Evolutionary conservation across 768 basidiomycete genomes (phyloP).

Genomic region (Mycena filopes): DNA sequence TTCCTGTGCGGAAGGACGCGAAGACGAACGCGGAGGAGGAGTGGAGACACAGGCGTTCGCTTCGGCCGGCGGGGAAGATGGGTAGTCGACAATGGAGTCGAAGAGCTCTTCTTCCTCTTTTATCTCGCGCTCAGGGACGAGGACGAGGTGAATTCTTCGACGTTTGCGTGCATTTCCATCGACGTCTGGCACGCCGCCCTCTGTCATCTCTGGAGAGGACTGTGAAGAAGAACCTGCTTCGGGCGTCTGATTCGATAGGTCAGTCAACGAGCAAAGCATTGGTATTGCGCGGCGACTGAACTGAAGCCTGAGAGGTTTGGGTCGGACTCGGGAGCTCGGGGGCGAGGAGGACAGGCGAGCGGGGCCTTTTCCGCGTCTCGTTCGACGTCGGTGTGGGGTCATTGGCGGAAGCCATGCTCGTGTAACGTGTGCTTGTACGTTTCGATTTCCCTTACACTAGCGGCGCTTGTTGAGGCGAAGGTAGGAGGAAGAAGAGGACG

Average conservation of each 20-base stretch:
- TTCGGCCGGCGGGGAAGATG: background rate
- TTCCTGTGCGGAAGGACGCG: background rate
- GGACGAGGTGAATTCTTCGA: conserved; percentile 2
- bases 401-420: no score
- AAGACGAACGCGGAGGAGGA: no score
- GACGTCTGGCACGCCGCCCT: background rate
- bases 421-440: no score
- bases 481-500: background rate
- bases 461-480: background rate
- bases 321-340: no score
- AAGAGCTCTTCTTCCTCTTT: background rate
- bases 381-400: no score
- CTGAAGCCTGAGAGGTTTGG: no score
- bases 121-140: background rate
- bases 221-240: background rate
- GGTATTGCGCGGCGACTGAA: no score
- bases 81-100: background rate
- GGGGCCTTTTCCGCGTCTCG: no score
- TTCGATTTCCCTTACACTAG: background rate
- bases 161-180: no score
- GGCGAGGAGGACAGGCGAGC: no score
- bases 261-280: no score
- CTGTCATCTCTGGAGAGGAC: background rate
- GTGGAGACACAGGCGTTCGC: background rate
- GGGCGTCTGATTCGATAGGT: no score